Conservation (phyloP, 352 stramenopile species). For the Aphanomyces stellatus region DNA sequence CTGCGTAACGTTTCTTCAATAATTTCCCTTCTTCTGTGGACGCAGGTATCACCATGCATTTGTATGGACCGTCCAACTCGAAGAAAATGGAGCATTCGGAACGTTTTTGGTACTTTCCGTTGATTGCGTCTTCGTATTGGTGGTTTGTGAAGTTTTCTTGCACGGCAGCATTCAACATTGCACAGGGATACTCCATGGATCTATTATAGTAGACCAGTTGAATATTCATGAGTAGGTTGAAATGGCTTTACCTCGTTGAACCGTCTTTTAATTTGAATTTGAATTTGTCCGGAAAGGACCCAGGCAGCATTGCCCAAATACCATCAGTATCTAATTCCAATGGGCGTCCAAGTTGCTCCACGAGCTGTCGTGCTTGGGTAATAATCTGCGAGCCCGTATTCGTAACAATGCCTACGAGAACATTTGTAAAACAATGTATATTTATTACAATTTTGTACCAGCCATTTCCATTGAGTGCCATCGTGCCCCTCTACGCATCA, state of each 20-base stretch:
- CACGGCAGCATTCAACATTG: conserved; percentile 99
- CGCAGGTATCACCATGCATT: conserved; percentile 96
- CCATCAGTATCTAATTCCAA: conserved; percentile 99
- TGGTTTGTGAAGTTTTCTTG: conserved; percentile 99
- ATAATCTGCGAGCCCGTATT: conserved; percentile 98
- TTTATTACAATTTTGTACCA: conserved; percentile 24
- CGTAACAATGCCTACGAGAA: conserved; percentile 88
- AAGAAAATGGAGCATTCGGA: conserved; percentile 99
- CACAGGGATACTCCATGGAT: conserved; percentile 95
- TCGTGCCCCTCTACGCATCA: conserved; percentile 98
- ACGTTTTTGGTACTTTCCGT: conserved; percentile 86
- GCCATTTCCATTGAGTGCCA: conserved; percentile 99
- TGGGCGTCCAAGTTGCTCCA: conserved; percentile 93
- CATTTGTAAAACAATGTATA: background rate
- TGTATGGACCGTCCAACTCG: conserved; percentile 98
- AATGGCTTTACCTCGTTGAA: conserved; percentile 3
- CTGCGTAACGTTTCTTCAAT: conserved; percentile 96
- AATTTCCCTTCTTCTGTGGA: conserved; percentile 98
- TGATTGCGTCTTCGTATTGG: conserved; percentile 69
- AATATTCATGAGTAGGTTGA: background rate
- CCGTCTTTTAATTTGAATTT: conserved; percentile 65
- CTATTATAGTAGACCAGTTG: conserved; percentile 26
- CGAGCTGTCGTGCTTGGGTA: conserved; percentile 88
- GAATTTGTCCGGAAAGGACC: conserved; percentile 97
- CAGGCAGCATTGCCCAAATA: conserved; percentile 99